These are phyloP conservation scores for Helminthosporium solani DNA, from an alignment of 2,329 filamentous ascomycete species.

Conservation along the genomic window DNA sequence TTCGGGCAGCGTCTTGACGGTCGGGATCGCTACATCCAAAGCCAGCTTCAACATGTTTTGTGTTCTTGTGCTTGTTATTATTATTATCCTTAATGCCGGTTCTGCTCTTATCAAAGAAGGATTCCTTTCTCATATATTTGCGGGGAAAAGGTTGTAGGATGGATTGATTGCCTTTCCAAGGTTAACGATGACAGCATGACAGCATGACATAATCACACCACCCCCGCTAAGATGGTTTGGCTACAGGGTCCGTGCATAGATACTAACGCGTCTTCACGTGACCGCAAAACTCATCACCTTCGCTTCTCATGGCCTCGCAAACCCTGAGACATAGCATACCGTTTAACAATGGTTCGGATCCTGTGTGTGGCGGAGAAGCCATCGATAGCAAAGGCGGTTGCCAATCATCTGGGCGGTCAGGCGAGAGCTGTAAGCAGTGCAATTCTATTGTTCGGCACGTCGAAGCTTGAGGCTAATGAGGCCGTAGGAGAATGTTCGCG, in stretches of 20 bases:
- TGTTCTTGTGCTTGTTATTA: not conserved
- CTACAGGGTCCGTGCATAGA: conserved; percentile 13
- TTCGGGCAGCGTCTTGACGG: conserved; percentile 68
- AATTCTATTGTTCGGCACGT: not conserved
- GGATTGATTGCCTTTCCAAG: not conserved
- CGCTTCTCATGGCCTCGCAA: not conserved
- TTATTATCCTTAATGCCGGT: too few species aligned
- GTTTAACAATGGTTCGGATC: conserved; percentile 51
- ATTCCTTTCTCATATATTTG: conserved; percentile 1
- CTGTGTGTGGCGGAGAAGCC: conserved; percentile 85
- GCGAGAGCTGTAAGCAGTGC: conserved; percentile 60
- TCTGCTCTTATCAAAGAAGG: too few species aligned
- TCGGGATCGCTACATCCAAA: conserved; percentile 59
- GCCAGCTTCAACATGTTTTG: conserved; percentile 48
- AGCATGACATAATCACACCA: too few species aligned
- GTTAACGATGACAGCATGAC: too few species aligned
- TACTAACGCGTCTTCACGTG: conserved; percentile 40
- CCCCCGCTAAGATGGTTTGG: not conserved
- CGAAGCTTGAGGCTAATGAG: not conserved
- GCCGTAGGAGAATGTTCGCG: conserved; percentile 63
- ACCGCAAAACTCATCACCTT: conserved; percentile 10
- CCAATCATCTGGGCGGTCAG: conserved; percentile 82
- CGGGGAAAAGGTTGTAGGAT: too few species aligned
- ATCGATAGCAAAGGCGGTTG: conserved; percentile 92
- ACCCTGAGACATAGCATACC: not conserved